phyloP scores from a whole-genome alignment of 768 basidiomycete genomes.

The Hericium erinaceus region DNA sequence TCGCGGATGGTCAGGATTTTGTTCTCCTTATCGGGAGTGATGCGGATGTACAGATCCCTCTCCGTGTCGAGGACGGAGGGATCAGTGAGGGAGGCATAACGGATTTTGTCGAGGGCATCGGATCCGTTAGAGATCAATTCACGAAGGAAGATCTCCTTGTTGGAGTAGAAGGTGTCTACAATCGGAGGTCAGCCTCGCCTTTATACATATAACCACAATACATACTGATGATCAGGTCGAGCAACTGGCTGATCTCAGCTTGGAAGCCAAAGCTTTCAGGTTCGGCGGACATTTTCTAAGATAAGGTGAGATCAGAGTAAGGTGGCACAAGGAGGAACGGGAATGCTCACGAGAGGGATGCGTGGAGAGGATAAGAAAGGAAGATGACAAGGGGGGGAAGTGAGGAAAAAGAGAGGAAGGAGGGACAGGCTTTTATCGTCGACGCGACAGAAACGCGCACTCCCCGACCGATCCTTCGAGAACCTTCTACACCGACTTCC shows the following conservation, averaged over 20 bases:
- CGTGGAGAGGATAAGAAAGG: slow-evolving; percentile 9
- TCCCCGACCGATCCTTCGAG: slow-evolving; percentile 23
- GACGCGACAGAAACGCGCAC: slow-evolving; percentile 19
- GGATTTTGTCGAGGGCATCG: slow-evolving; percentile 98
- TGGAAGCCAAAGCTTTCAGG: slow-evolving; percentile 93
- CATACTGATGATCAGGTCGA: slow-evolving; percentile 98
- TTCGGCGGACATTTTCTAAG: slow-evolving; percentile 41
- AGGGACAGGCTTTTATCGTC: slow-evolving; percentile 25
- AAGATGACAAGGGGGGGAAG: slow-evolving; percentile 5
- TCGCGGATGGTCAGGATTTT: slow-evolving; percentile 88
- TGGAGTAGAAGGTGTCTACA: slow-evolving; percentile 99
- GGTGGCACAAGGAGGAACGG: slow-evolving; percentile 6
- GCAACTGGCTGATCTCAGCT: slow-evolving; percentile 97
- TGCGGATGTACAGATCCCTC: slow-evolving; percentile 92
- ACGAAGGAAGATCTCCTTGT: slow-evolving; percentile 99
- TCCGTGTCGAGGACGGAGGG: slow-evolving; percentile 80
- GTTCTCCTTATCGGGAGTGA: slow-evolving; percentile 93
- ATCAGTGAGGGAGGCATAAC: slow-evolving; percentile 93
- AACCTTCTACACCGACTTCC: slow-evolving; percentile 23
- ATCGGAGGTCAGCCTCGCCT: slow-evolving; percentile 10
- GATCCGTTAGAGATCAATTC: slow-evolving; percentile 96
- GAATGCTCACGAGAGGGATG: slow-evolving; percentile 1
- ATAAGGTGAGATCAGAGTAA: slow-evolving; percentile 8
- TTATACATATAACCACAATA: slow-evolving; percentile 3
- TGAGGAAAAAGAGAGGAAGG: slow-evolving; percentile 8